Evolutionary conservation across 192 early-diverging fungal genomes (phyloP), one percentile per base, ranked within the genome.

Genomic region (Cetraspora pellucida): DNA sequence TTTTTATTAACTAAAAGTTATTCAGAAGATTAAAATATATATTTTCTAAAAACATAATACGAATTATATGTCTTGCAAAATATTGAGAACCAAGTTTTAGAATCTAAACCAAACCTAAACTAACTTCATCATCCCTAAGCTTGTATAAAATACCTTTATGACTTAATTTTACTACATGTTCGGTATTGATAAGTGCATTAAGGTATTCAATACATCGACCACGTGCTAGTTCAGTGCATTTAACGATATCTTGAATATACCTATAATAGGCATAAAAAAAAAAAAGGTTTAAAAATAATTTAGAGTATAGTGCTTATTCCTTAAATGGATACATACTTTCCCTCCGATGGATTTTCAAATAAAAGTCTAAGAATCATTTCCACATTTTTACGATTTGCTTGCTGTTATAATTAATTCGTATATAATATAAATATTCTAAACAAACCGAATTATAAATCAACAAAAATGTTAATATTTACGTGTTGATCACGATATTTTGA

Each of bases 401-500:
- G 63, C 63, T 65, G 19, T 37, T 27, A 27, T 16, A 27, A 64
- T 21, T 64, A 13, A 14, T 28, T 17, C 10, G 25, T 11, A 64
- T 31, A 64, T 17, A 13, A n/a, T 4, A 54, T 54, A 13, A 54
- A 54, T 54, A 5, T 19, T 1, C 13, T 54, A n/a, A 19, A 23
- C 9, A 27, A 64, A 23, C 19, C 30, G 16, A 31, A 31, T 69
- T 14, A 25, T 70, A 49, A 17, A 28, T 28, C 11, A 46, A 45
- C 21, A 52, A 23, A 47, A 19, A 54, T 49, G 19, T 14, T 47
- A 71, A 30, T 17, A 28, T 19, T 71, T 68, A 71, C 69, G 46
- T 71, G 69, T 71, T 71, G 45, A 7, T 45, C 69, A 8, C 69
- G 45, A 71, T 71, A 71, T 54, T 71, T 71, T 52, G 27, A 30